These are phyloP conservation scores for Lactarius psammicola DNA, from an alignment of 768 basidiomycete genomes.

Conservation along the genomic window DNA sequence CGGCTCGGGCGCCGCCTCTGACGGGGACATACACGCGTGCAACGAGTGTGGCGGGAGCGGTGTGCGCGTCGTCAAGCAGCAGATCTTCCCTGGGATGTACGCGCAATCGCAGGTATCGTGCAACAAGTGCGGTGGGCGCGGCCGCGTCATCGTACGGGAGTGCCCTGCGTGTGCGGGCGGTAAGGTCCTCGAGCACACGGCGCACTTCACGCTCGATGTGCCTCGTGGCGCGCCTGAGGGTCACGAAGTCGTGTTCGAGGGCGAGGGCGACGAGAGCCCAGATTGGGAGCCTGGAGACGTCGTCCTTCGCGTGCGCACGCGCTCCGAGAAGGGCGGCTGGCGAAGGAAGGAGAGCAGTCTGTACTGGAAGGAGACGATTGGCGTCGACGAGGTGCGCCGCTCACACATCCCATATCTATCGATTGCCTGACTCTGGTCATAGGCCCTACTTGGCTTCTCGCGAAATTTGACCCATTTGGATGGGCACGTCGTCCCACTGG, in stretches of 20 bases:
- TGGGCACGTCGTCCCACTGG: constrained; percentile 71
- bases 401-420: too few species aligned
- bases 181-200: constrained; percentile 79
- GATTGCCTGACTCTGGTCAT: not conserved
- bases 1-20: constrained; percentile 90
- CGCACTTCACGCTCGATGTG: constrained; percentile 83
- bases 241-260: constrained; percentile 89
- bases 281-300: constrained; percentile 98
- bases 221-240: constrained; percentile 89
- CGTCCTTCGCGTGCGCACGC: constrained; percentile 77
- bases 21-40: constrained; percentile 86
- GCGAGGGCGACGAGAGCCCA: constrained; percentile 94
- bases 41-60: constrained; percentile 81
- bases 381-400: constrained; percentile 91
- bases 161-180: constrained; percentile 83
- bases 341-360: constrained; percentile 86
- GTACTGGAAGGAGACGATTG: constrained; percentile 90
- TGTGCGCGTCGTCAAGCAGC: constrained; percentile 82
- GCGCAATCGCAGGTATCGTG: constrained; percentile 84
- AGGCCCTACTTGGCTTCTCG: constrained; percentile 98
- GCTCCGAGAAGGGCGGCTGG: constrained; percentile 77
- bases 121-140: constrained; percentile 82
- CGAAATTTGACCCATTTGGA: constrained; percentile 90
- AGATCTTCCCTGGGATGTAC: constrained; percentile 97
- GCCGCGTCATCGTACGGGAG: constrained; percentile 67